phyloP scores from a whole-genome alignment of 495 filamentous ascomycete genomes.

The Chaetomium fimeti region DNA sequence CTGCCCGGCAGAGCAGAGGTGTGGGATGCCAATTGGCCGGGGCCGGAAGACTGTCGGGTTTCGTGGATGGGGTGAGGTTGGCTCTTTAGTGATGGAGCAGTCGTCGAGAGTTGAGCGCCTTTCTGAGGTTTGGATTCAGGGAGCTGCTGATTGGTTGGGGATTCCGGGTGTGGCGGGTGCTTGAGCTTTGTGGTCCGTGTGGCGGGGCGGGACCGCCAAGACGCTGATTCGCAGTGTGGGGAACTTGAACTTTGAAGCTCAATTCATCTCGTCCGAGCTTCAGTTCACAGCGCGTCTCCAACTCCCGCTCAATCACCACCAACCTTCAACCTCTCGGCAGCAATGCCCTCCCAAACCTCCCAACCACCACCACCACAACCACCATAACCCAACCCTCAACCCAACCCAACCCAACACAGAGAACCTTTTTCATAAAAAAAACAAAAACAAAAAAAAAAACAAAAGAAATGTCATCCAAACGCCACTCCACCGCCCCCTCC shows the following conservation, averaged over 20 bases:
- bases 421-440: no score
- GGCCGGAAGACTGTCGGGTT: constrained; percentile 18
- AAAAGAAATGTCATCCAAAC: constrained; percentile 42
- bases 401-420: not conserved
- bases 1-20: constrained; percentile 49
- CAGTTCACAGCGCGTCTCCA: not conserved
- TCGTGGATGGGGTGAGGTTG: constrained; percentile 25
- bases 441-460: constrained; percentile 1
- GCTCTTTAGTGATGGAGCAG: constrained; percentile 13
- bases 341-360: not conserved
- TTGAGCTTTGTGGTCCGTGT: not conserved
- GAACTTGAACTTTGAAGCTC: not conserved
- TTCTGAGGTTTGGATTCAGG: constrained; percentile 34
- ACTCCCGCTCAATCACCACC: not conserved
- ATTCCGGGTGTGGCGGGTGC: constrained; percentile 12
- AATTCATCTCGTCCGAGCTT: not conserved
- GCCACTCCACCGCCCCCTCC: constrained; percentile 51
- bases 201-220: constrained; percentile 10
- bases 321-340: not conserved
- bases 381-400: not conserved
- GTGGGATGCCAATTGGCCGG: constrained; percentile 44
- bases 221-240: constrained; percentile 14
- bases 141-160: constrained; percentile 32
- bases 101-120: constrained; percentile 27
- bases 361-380: not conserved